Base-by-base conservation (phyloP, 2,329 filamentous ascomycete species). In the Paecilomyces variotii region DNA sequence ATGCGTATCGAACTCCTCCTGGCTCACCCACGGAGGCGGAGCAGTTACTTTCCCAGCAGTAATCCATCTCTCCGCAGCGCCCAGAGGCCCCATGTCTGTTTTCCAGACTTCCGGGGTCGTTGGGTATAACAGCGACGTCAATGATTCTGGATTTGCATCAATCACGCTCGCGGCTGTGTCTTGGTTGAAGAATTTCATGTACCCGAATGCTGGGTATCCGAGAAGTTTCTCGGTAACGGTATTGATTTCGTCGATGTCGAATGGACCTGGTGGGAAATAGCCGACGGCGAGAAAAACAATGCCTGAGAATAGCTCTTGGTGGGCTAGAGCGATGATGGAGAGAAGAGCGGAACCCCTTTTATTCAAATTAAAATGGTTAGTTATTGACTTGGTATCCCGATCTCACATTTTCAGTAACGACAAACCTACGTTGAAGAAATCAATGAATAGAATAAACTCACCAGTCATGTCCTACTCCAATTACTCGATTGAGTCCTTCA, bases 391-490 rank as follows among this genome's bases (percentile, higher is more conserved):
- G 19, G 19, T 19, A 19, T 19, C 19, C 19, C 19, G 19, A 19
- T 19, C 19, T 19, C 19, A 19, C 19, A 19, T 19, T 19, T 19
- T 19, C 19, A 19, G 19, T 19, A 19, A 19, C 19, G 19, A 19
- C 19, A 19, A 19, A 19, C 19, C 19, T 19, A 19, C 19, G 19
- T 19, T 19, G 19, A 19, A 19, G 19, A 19, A 19, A 19, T 19
- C 19, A 19, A 19, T 19, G 19, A 19, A 19, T 19, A 19, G 19
- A 19, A 19, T 32, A 9, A 10, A 39, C 26, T 34, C 49, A 59
- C 55, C 58, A 57, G 39, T 71, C 68, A 55, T 70, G 68, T 0
- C 60, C 66, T 2, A 71, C 67, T 2, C 62, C 64, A 55, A 68
- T 61, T 4, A 65, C 63, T n/a, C 52, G 58, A 2, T 32, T 19